Base-by-base conservation (phyloP, 2,329 filamentous ascomycete genomes). In the Talaromyces atroroseus region DNA sequence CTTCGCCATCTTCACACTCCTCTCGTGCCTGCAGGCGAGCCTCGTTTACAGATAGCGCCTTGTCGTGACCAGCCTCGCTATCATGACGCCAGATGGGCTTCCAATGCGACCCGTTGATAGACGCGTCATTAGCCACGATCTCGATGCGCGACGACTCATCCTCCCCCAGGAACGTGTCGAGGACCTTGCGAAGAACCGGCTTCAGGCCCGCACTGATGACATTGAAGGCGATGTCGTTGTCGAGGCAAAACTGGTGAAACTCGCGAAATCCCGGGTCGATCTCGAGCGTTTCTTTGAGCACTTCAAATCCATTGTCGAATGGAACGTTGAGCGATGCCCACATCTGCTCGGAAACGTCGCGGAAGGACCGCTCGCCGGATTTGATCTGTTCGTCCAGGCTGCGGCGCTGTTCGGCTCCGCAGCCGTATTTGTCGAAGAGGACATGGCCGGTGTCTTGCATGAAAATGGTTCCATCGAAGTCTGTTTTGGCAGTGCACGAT, bases 401-500 rank as follows among this genome's bases (percentile, higher is more conserved):
- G 56, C 80, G 71, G 50, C 84, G 80, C 57, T 76, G 75, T 59
- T 79, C 75, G 21, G 76, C 72, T 26, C 85, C 85, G 69, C 84
- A 87, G 52, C 85, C 84, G 61, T 84, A 79, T 63, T 77, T 77
- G 66, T 87, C 84, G 70, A 87, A 86, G 50, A 88, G 80, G 61
- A 87, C 80, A 66, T 88, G 85, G 46, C 86, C 86, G 1, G 82
- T 87, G 63, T 86, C 83, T 76, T 87, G 83, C 78, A 85, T 85
- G 75, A 86, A 87, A 60, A 88, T 88, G 3, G 85, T 88, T 60
- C 85, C 85, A 68, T 88, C 85, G 63, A 88, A 88, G 69, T 88
- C 84, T 86, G n/a, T 16, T n/a, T n/a, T 12, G n/a, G 1, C 6
- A 14, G 21, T 11, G 14, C 11, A 29, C 8, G 8, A 14, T 24